phyloP scores from a whole-genome alignment of 371 early-diverging fungal genomes.

The Hamiltosporidium tvaerminnensis region DNA sequence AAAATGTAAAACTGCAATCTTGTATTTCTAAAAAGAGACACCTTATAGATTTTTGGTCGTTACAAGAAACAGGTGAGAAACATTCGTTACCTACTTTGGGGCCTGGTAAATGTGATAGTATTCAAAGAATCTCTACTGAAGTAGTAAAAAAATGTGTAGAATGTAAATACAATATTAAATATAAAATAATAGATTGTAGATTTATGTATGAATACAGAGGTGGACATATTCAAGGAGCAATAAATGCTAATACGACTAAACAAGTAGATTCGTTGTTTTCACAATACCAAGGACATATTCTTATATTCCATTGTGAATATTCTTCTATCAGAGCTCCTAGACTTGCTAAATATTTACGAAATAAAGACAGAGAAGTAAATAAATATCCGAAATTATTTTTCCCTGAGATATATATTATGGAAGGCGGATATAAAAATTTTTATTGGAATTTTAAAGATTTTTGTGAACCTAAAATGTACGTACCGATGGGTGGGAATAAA shows the following conservation, averaged over 20 bases:
- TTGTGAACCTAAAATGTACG: conserved; percentile 43
- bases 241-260: conserved; percentile 57
- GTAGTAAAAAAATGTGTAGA: conserved; percentile 15
- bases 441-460: conserved; percentile 51
- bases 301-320: conserved; percentile 79
- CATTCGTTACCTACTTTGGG: conserved; percentile 41
- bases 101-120: conserved; percentile 39
- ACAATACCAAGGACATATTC: conserved; percentile 40
- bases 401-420: conserved; percentile 70
- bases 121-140: conserved; percentile 33
- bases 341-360: conserved; percentile 63
- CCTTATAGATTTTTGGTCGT: no score
- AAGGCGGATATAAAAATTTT: conserved; percentile 68
- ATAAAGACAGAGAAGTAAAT: conserved; percentile 61
- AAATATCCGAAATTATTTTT: conserved; percentile 62
- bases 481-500: conserved; percentile 42
- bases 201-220: conserved; percentile 69
- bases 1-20: no score
- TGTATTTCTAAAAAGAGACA: no score
- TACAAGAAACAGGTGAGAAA: conserved; percentile 15
- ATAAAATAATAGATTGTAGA: conserved; percentile 62
- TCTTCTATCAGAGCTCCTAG: conserved; percentile 64
- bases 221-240: conserved; percentile 64
- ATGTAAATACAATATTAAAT: neutral
- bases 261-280: conserved; percentile 48